Percentiles rank a stretch among this genome's conserved stretches.
phyloP scores from a whole-genome alignment of 208 protist genomes.

The Vickermania spadyakhi region DNA sequence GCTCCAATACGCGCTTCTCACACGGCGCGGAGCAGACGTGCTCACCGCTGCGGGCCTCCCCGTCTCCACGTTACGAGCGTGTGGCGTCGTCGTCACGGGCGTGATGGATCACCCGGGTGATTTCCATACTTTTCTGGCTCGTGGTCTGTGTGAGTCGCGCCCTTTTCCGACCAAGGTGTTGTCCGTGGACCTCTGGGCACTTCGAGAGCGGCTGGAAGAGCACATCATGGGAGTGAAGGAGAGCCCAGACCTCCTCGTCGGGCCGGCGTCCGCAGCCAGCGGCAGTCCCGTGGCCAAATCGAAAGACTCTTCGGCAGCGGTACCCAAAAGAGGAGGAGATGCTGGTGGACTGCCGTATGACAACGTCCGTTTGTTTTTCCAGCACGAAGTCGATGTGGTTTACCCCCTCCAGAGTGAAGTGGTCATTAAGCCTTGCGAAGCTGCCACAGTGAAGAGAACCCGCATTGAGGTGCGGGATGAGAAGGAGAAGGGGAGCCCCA shows the following conservation, averaged over 20 bases:
- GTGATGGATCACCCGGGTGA: constrained; percentile 81
- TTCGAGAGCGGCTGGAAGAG: constrained; percentile 46
- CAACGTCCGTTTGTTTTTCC: constrained; percentile 69
- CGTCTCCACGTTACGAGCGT: constrained; percentile 23
- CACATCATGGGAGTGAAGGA: constrained; percentile 30
- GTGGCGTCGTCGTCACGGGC: constrained; percentile 57
- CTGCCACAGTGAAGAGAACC: neutral
- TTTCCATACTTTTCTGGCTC: constrained; percentile 78
- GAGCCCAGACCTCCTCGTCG: neutral
- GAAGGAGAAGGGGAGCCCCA: constrained; percentile 1
- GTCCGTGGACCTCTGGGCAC: constrained; percentile 46
- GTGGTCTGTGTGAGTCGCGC: constrained; percentile 70
- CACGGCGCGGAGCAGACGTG: constrained; percentile 61
- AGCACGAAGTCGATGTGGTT: constrained; percentile 72
- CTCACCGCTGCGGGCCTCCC: constrained; percentile 61
- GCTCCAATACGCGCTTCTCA: constrained; percentile 71
- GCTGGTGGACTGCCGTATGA: constrained; percentile 16
- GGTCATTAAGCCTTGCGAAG: constrained; percentile 37
- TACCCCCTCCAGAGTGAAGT: constrained; percentile 72
- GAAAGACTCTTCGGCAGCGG: constrained; percentile 2
- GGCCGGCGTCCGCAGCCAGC: constrained; percentile 7
- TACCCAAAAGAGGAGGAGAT: neutral
- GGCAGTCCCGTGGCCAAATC: too few relatives aligned
- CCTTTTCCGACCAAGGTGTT: constrained; percentile 82
- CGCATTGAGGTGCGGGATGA: constrained; percentile 19